Evolutionary conservation across 2,329 filamentous ascomycete genomes (phyloP).

Genomic region (Hypoxylon sp.): DNA sequence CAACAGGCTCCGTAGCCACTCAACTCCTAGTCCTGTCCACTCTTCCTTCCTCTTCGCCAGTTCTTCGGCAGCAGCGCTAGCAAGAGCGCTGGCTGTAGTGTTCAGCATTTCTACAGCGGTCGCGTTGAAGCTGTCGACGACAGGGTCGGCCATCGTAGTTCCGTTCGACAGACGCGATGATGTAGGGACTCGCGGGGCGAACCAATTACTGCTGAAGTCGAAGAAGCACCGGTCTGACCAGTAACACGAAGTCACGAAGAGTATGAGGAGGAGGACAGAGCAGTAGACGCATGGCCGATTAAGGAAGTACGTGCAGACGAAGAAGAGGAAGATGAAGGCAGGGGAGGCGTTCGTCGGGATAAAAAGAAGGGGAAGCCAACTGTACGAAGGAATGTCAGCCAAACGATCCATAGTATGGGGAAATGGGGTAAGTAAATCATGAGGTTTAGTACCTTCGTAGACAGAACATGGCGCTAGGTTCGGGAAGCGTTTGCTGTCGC

Average conservation of each 20-base stretch:
- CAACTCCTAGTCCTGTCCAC: constrained; percentile 83
- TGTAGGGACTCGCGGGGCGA: constrained; percentile 77
- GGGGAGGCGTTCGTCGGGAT: constrained; percentile 89
- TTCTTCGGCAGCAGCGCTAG: constrained; percentile 75
- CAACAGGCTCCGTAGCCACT: constrained; percentile 86
- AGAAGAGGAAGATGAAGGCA: constrained; percentile 87
- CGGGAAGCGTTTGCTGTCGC: constrained; percentile 25
- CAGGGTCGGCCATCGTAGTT: constrained; percentile 49
- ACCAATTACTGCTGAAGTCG: constrained; percentile 93
- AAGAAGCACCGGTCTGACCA: constrained; percentile 94
- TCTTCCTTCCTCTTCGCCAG: constrained; percentile 68
- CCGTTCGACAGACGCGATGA: constrained; percentile 51
- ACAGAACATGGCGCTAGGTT: constrained; percentile 67
- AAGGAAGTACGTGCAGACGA: constrained; percentile 94
- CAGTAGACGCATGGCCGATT: constrained; percentile 98
- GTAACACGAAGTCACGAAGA: constrained; percentile 91
- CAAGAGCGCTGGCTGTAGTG: constrained; percentile 77
- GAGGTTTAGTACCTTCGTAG: constrained; percentile 65
- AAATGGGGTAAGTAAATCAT: constrained; percentile 1
- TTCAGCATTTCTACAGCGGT: constrained; percentile 71
- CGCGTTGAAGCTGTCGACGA: constrained; percentile 59
- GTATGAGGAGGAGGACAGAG: constrained; percentile 92
- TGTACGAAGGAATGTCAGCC: constrained; percentile 54
- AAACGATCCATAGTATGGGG: neutral
- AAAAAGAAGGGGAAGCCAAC: constrained; percentile 89